These are phyloP conservation scores for Coniochaeta prunicola DNA, from an alignment of 2,329 filamentous ascomycete species.

Conservation along the genomic window DNA sequence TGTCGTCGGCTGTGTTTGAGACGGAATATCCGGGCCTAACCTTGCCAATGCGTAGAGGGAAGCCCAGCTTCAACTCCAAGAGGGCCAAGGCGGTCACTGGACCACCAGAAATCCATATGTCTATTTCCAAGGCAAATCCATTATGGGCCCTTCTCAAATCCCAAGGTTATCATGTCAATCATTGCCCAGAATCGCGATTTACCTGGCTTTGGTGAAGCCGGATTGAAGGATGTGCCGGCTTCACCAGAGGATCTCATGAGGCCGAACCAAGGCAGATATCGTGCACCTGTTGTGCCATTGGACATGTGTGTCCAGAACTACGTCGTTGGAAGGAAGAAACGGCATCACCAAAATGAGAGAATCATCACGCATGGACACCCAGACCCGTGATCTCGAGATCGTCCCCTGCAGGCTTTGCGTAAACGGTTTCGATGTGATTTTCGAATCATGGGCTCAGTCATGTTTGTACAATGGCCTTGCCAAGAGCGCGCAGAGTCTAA, in stretches of 20 bases:
- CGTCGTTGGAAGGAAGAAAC: neutral
- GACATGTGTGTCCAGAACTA: neutral
- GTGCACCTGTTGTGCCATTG: neutral
- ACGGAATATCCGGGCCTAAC: neutral
- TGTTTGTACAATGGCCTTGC: slow-evolving; percentile 16
- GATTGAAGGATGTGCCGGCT: neutral
- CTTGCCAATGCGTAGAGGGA: neutral
- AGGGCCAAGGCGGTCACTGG: neutral
- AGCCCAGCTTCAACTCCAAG: neutral
- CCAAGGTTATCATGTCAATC: slow-evolving; percentile 2
- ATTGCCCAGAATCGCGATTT: neutral
- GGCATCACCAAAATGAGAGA: neutral
- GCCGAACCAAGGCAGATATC: neutral
- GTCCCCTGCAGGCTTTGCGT: neutral
- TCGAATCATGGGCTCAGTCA: slow-evolving; percentile 6
- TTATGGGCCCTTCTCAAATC: neutral
- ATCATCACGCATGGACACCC: neutral
- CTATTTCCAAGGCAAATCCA: neutral
- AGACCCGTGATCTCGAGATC: neutral
- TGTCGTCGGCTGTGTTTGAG: neutral
- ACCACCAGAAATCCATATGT: neutral
- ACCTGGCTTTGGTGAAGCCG: neutral
- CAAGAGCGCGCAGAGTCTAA: slow-evolving; percentile 11
- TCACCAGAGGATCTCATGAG: neutral
- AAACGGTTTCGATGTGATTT: neutral